phyloP scores from a whole-genome alignment of 2,329 filamentous ascomycete species.

The Drechslerella coelobrocha region DNA sequence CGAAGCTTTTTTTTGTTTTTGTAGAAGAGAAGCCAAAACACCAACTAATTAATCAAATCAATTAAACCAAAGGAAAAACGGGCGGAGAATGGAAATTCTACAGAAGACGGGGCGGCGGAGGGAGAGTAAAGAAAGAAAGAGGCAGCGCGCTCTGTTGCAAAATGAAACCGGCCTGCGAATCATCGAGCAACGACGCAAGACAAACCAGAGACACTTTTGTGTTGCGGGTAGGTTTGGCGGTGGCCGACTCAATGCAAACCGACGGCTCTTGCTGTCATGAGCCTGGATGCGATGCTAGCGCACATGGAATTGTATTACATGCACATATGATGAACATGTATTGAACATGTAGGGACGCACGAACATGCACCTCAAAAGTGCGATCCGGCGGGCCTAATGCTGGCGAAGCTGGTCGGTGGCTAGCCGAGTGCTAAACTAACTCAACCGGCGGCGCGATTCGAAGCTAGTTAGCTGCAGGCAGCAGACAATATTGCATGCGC shows the following conservation, averaged over 20 bases:
- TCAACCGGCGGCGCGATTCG: too few relatives aligned
- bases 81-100: conserved; percentile 2
- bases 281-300: conserved; percentile 16
- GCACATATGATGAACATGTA: too few relatives aligned
- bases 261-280: conserved; percentile 14
- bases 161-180: conserved; percentile 43
- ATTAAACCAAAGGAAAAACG: background rate
- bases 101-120: conserved; percentile 19
- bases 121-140: background rate
- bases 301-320: background rate
- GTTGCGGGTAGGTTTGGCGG: conserved; percentile 4
- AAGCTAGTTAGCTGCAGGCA: too few relatives aligned
- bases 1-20: too few relatives aligned
- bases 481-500: too few relatives aligned
- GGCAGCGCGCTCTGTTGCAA: conserved; percentile 35
- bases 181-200: conserved; percentile 28
- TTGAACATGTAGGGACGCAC: too few relatives aligned
- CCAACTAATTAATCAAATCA: conserved; percentile 1
- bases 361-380: too few relatives aligned
- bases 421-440: too few relatives aligned
- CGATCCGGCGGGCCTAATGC: too few relatives aligned
- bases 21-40: conserved; percentile 1
- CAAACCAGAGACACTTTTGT: conserved; percentile 2
- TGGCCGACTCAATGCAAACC: background rate
- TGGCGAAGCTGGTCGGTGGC: too few relatives aligned